Conservation (phyloP, 139 green algal genomes). For the Chlamydomonas applanata region DNA sequence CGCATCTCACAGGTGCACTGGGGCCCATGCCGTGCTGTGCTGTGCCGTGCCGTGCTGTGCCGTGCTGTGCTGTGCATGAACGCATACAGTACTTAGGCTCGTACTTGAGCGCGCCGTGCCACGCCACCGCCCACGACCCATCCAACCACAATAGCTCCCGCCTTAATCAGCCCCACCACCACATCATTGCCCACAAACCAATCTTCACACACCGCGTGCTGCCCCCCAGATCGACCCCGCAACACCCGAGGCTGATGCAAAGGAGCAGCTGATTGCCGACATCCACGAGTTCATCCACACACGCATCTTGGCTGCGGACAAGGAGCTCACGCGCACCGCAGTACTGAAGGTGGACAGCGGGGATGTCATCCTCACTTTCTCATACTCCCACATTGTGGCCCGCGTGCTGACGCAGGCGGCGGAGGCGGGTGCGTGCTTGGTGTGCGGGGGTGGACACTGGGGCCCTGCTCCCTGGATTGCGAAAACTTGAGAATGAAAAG, state of each 20-base stretch:
- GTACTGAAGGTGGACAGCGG: constrained; percentile 77
- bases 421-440: not conserved
- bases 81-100: no score
- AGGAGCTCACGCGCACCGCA: constrained; percentile 69
- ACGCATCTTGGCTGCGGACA: constrained; percentile 52
- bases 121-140: no score
- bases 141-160: no score
- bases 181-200: no score
- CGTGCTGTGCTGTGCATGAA: no score
- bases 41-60: no score
- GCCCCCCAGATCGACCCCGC: constrained; percentile 24
- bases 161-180: no score
- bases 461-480: no score
- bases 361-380: constrained; percentile 92
- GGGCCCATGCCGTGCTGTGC: no score
- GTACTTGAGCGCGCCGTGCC: no score
- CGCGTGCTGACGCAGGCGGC: constrained; percentile 34
- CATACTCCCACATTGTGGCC: constrained; percentile 65
- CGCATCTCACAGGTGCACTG: constrained; percentile 43
- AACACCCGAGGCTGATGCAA: constrained; percentile 46
- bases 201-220: not conserved
- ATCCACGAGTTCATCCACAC: constrained; percentile 39
- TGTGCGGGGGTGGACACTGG: no score
- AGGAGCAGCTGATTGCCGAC: constrained; percentile 32
- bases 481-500: no score